Conservation (phyloP, 2,329 filamentous ascomycete species). For the Monosporascus sp. region DNA sequence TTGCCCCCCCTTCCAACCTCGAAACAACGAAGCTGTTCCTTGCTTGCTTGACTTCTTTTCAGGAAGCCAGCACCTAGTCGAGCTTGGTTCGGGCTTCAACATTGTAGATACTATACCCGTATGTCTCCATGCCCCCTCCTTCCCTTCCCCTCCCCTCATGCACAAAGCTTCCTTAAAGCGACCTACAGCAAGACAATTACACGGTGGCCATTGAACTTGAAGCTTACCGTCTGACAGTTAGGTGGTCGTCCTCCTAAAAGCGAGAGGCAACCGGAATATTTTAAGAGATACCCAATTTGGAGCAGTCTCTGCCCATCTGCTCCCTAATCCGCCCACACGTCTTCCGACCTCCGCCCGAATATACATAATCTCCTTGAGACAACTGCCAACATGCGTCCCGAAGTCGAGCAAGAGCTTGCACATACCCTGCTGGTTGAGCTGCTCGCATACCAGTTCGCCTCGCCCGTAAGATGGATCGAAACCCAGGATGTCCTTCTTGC, state of each 20-base stretch:
- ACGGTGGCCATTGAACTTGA: background rate
- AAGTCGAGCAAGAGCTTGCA: slow-evolving; percentile 98
- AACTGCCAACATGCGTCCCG: slow-evolving; percentile 74
- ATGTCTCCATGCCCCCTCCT: background rate
- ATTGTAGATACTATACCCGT: background rate
- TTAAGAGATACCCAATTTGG: background rate
- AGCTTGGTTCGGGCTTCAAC: background rate
- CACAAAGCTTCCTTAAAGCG: background rate
- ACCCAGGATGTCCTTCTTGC: slow-evolving; percentile 99
- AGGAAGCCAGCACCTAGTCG: background rate
- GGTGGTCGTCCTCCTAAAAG: background rate
- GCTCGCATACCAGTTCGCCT: slow-evolving; percentile 97
- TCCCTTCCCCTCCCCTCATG: background rate
- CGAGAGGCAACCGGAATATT: background rate
- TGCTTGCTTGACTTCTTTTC: background rate
- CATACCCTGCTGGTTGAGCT: slow-evolving; percentile 98
- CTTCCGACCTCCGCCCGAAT: slow-evolving; percentile 2
- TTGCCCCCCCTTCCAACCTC: background rate
- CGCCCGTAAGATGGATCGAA: slow-evolving; percentile 98
- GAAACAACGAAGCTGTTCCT: background rate
- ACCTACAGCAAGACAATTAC: background rate
- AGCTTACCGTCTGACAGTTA: background rate
- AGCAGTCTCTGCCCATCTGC: background rate
- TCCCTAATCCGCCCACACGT: slow-evolving; percentile 2
- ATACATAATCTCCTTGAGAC: slow-evolving; percentile 10